phyloP scores from a whole-genome alignment of 2,329 filamentous ascomycete genomes.

The Verruconis gallopava region DNA sequence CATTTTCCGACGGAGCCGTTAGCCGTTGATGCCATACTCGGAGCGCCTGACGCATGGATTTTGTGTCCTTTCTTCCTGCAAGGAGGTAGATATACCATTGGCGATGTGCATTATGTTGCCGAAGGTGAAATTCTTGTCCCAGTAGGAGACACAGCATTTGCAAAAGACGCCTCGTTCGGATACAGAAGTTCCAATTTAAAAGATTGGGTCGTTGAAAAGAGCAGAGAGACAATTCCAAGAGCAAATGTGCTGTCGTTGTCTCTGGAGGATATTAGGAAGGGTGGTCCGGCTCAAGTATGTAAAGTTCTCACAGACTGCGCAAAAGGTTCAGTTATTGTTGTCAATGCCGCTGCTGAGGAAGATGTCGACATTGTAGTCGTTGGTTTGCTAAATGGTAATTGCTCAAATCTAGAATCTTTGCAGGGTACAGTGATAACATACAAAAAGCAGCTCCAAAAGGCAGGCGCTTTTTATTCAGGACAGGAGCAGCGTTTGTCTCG shows the following conservation, averaged over 20 bases:
- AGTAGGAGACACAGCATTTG: conserved; percentile 42
- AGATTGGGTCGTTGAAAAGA: conserved; percentile 44
- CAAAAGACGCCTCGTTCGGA: conserved; percentile 44
- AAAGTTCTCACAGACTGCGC: conserved; percentile 1
- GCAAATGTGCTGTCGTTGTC: background rate
- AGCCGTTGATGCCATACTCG: conserved; percentile 37
- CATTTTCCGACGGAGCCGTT: conserved; percentile 45
- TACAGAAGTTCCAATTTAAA: conserved; percentile 41
- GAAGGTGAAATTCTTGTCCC: conserved; percentile 39
- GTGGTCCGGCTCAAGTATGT: background rate
- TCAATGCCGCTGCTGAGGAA: conserved; percentile 40
- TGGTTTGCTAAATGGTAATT: conserved; percentile 26
- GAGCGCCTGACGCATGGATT: conserved; percentile 39
- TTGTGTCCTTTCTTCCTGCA: conserved; percentile 48
- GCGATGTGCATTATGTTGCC: conserved; percentile 45
- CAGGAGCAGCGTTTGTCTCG: conserved; percentile 35
- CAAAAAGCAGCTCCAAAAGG: conserved; percentile 17
- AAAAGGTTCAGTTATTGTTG: conserved; percentile 32
- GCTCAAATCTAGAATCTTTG: background rate
- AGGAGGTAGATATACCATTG: conserved; percentile 44
- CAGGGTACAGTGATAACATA: conserved; percentile 18
- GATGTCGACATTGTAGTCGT: conserved; percentile 44
- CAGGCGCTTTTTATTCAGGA: conserved; percentile 34
- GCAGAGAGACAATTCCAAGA: conserved; percentile 20
- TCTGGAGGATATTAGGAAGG: background rate